Evolutionary conservation across 257 asterid species (phyloP).

Genomic region (Echites panduratus): DNA sequence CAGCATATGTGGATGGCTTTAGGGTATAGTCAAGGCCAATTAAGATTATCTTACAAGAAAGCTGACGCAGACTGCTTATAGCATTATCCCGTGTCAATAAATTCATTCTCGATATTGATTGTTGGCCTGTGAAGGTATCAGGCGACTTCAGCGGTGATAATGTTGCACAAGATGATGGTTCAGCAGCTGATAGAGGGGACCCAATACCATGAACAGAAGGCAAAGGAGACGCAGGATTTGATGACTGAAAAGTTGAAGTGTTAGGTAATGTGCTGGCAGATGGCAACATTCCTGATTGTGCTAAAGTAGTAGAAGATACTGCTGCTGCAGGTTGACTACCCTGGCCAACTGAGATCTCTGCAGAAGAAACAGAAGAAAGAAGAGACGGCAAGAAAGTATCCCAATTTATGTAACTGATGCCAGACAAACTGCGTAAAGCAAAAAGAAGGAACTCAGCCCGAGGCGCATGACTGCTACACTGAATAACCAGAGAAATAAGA

Average conservation of each 20-base stretch:
- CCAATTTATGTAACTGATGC: slow-evolving; percentile 77
- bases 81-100: slow-evolving; percentile 53
- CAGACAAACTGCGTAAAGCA: slow-evolving; percentile 70
- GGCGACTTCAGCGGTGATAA: slow-evolving; percentile 69
- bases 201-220: slow-evolving; percentile 79
- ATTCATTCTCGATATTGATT: slow-evolving; percentile 38
- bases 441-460: slow-evolving; percentile 90
- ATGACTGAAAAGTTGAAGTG: slow-evolving; percentile 57
- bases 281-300: slow-evolving; percentile 66
- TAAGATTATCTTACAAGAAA: slow-evolving; percentile 86
- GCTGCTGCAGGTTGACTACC: slow-evolving; percentile 52
- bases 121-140: slow-evolving; percentile 55
- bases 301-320: slow-evolving; percentile 48
- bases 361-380: slow-evolving; percentile 78
- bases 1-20: slow-evolving; percentile 76
- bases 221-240: slow-evolving; percentile 86
- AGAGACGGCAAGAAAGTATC: slow-evolving; percentile 87
- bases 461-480: slow-evolving; percentile 88
- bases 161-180: slow-evolving; percentile 56
- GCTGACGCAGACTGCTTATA: slow-evolving; percentile 71
- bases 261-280: slow-evolving; percentile 45
- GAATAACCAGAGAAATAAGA: slow-evolving; percentile 70
- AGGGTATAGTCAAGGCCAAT: slow-evolving; percentile 66
- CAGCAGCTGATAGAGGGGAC: slow-evolving; percentile 84
- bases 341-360: slow-evolving; percentile 64